Evolutionary conservation across 2,329 filamentous ascomycete genomes (phyloP).

Genomic region (Pseudogymnoascus sp.): DNA sequence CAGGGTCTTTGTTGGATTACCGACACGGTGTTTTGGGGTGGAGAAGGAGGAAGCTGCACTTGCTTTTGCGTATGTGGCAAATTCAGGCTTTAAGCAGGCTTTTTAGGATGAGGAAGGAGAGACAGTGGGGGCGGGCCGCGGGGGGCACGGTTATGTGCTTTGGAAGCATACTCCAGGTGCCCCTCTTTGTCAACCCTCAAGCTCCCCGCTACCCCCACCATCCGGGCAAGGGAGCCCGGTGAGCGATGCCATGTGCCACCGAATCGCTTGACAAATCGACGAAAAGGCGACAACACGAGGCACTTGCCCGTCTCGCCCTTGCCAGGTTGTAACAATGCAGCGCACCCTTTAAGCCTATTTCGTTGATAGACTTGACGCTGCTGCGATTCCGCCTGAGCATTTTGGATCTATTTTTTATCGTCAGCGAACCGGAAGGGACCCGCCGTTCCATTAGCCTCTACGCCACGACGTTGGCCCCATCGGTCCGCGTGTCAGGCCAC

Average conservation of each 20-base stretch:
- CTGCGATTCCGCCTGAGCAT: background rate
- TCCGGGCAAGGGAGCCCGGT: background rate
- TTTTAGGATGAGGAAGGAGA: background rate
- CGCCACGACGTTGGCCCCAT: background rate
- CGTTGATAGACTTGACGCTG: background rate
- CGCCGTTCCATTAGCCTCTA: conserved; percentile 1
- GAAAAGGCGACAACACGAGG: background rate
- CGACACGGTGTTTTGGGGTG: background rate
- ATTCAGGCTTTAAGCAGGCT: background rate
- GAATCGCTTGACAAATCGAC: background rate
- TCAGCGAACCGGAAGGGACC: background rate
- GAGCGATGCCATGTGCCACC: background rate
- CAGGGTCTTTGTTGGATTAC: conserved; percentile 5
- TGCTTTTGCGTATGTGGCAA: background rate
- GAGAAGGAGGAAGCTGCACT: background rate
- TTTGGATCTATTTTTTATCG: background rate
- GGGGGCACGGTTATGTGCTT: background rate
- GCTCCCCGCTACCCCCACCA: background rate
- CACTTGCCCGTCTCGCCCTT: background rate
- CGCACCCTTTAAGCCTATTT: background rate
- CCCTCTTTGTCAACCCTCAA: background rate
- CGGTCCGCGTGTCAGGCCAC: background rate
- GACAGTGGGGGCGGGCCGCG: background rate
- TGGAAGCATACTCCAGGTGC: background rate
- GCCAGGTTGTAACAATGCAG: background rate